A percentile compares a stretch with the other conserved stretches of the same genome.
These are phyloP conservation scores for Alternaria gansuensis DNA, from an alignment of 2,329 filamentous ascomycete species.

Conservation along the genomic window DNA sequence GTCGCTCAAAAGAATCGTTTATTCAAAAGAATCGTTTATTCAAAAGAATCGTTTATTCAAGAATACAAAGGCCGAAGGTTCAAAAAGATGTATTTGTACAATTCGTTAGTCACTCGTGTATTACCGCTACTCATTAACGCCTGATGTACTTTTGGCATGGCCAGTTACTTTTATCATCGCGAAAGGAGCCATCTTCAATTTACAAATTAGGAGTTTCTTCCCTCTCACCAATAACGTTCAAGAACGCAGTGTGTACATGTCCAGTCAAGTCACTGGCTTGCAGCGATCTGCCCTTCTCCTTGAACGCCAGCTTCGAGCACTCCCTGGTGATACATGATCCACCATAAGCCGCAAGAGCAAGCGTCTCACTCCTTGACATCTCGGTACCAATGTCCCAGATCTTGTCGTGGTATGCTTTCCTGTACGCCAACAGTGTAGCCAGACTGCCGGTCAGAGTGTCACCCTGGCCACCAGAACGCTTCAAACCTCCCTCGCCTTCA, in stretches of 20 bases:
- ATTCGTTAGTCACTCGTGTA: background rate
- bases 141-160: background rate
- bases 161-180: background rate
- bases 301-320: conserved; percentile 86
- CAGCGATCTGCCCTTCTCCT: conserved; percentile 83
- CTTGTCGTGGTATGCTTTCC: conserved; percentile 82
- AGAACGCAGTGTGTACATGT: conserved; percentile 83
- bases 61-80: background rate
- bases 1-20: no score
- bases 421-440: conserved; percentile 88
- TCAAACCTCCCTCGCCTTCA: conserved; percentile 81
- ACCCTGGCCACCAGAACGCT: conserved; percentile 92
- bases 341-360: conserved; percentile 83
- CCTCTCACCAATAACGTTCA: conserved; percentile 77
- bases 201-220: conserved; percentile 43
- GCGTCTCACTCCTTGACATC: conserved; percentile 65
- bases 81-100: background rate
- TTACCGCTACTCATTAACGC: background rate
- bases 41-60: no score
- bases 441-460: conserved; percentile 92
- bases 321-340: conserved; percentile 89
- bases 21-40: no score
- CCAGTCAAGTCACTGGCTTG: conserved; percentile 95
- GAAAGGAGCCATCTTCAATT: background rate
- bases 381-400: conserved; percentile 73